Conservation (phyloP, 1,284 basidiomycete species). For the Cutaneotrichosporon mucoides region DNA sequence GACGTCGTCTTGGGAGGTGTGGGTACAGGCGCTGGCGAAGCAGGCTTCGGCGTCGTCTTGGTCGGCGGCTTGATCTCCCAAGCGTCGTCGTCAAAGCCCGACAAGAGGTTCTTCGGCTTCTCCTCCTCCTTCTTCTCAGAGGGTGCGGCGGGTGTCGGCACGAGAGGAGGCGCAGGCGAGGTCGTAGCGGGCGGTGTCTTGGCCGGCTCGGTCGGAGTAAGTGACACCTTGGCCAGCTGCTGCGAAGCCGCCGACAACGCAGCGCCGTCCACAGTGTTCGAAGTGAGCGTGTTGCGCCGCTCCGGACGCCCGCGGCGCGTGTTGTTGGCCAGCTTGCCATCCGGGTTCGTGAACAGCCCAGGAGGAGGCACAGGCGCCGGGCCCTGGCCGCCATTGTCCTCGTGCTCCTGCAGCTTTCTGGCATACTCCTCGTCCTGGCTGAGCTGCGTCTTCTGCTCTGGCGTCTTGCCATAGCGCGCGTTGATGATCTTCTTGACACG, state of each 20-base stretch:
- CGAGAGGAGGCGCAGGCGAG: too few relatives aligned
- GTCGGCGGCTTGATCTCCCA: conserved; percentile 86
- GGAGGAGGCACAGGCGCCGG: conserved; percentile 57
- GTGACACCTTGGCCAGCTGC: conserved; percentile 62
- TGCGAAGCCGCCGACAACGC: conserved; percentile 73
- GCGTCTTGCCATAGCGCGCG: conserved; percentile 55
- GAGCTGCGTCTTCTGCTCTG: conserved; percentile 62
- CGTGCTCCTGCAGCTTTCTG: conserved; percentile 72
- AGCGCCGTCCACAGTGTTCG: conserved; percentile 67
- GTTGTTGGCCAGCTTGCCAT: conserved; percentile 76
- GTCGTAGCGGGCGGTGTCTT: conserved; percentile 21
- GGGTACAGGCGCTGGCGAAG: conserved; percentile 38
- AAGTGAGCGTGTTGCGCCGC: conserved; percentile 58
- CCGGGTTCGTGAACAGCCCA: conserved; percentile 80
- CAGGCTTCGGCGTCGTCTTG: conserved; percentile 59
- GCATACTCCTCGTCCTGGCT: conserved; percentile 77
- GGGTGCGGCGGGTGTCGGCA: not conserved
- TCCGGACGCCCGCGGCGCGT: conserved; percentile 80
- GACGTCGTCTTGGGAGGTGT: conserved; percentile 35
- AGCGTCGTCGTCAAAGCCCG: conserved; percentile 94
- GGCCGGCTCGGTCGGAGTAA: conserved; percentile 34
- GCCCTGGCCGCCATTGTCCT: conserved; percentile 54
- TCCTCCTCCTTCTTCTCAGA: conserved; percentile 37
- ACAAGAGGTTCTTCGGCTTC: conserved; percentile 51
- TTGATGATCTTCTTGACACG: conserved; percentile 82